phyloP scores from a whole-genome alignment of 2,329 filamentous ascomycete genomes.

The Trichoderma polysporum region DNA sequence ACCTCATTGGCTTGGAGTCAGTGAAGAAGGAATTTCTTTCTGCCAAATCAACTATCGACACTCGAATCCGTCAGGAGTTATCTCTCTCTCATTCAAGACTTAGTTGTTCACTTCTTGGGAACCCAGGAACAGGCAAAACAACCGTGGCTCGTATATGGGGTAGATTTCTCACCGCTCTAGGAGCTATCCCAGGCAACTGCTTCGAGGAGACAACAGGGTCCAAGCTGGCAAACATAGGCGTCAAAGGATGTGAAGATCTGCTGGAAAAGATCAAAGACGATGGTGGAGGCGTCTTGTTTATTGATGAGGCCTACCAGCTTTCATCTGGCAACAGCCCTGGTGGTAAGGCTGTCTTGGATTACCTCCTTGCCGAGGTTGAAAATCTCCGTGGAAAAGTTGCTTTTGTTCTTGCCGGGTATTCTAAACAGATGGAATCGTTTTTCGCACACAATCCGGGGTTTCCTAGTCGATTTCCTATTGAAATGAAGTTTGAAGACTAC shows the following conservation, averaged over 20 bases:
- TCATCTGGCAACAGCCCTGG: constrained; percentile 56
- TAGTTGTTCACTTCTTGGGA: constrained; percentile 64
- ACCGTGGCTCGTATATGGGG: constrained; percentile 72
- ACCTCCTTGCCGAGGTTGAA: constrained; percentile 69
- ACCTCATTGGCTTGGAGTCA: constrained; percentile 67
- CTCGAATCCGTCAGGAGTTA: constrained; percentile 54
- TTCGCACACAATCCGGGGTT: constrained; percentile 73
- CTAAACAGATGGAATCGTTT: constrained; percentile 72
- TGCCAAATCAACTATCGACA: constrained; percentile 65
- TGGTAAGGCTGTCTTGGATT: constrained; percentile 66
- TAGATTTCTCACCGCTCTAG: constrained; percentile 60
- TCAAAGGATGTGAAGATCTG: constrained; percentile 55
- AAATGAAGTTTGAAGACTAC: constrained; percentile 69
- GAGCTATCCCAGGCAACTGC: constrained; percentile 57
- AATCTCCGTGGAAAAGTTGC: constrained; percentile 68
- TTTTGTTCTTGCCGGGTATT: constrained; percentile 73
- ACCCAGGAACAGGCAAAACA: constrained; percentile 79
- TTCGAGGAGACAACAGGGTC: constrained; percentile 71
- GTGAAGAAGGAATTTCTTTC: constrained; percentile 64
- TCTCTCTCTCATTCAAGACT: constrained; percentile 59
- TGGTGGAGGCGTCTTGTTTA: constrained; percentile 70
- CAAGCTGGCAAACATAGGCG: constrained; percentile 61
- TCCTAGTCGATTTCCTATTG: constrained; percentile 64
- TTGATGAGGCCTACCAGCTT: constrained; percentile 79
- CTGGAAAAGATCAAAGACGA: constrained; percentile 48